Conservation (phyloP, 2,329 filamentous ascomycete genomes). For the Eutypa lata region DNA sequence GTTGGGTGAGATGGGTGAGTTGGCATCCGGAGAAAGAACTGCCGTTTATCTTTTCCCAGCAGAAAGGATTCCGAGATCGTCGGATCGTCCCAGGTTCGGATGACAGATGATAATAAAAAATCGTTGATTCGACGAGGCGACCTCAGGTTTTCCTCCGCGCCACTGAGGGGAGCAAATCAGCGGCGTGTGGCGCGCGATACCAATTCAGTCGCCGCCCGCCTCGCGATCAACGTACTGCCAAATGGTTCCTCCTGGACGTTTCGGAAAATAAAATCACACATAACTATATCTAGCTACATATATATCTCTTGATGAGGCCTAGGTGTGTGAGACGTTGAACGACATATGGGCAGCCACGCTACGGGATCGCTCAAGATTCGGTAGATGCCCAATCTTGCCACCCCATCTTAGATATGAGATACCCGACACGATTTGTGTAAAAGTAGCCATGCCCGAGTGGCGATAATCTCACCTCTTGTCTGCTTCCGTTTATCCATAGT, state of each 20-base stretch:
- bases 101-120: background rate
- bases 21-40: background rate
- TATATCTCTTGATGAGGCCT: background rate
- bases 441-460: background rate
- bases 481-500: background rate
- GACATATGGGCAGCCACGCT: background rate
- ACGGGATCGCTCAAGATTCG: background rate
- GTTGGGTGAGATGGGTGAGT: background rate
- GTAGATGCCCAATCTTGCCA: background rate
- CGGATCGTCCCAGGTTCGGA: background rate
- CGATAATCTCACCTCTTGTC: background rate
- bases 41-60: background rate
- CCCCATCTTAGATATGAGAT: background rate
- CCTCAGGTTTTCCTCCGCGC: background rate
- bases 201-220: background rate
- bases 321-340: background rate
- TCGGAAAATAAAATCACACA: background rate
- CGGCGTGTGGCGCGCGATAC: background rate
- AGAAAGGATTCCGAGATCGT: background rate
- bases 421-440: background rate
- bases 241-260: background rate
- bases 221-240: background rate
- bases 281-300: background rate
- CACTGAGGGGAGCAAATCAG: background rate
- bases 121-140: background rate